These are phyloP conservation scores for Globomyces pollinis-pini DNA, from an alignment of 192 early-diverging fungal genomes.

Conservation along the genomic window DNA sequence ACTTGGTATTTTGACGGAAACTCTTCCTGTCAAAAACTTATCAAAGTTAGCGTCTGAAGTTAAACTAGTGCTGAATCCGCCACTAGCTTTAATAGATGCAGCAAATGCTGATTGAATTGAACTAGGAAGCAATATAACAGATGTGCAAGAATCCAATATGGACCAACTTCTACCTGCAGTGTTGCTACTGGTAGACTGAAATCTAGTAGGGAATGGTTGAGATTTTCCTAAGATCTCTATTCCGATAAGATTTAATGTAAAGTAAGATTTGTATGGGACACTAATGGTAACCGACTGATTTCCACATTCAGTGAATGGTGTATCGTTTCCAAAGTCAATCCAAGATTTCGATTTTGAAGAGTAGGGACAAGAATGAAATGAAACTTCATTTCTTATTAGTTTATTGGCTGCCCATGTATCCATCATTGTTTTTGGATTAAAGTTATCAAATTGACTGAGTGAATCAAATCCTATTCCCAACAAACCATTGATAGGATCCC, in stretches of 20 bases:
- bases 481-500: not conserved
- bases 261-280: slow-evolving; percentile 3
- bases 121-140: not conserved
- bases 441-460: not conserved
- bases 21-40: not conserved
- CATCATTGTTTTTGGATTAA: not conserved
- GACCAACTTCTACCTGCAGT: not conserved
- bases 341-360: not conserved
- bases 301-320: not conserved
- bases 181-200: not conserved
- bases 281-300: not conserved
- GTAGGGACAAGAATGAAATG: slow-evolving; percentile 1
- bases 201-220: not conserved
- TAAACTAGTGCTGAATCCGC: too few relatives aligned
- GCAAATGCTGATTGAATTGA: not conserved
- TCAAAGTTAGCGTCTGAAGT: too few relatives aligned
- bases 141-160: slow-evolving; percentile 7
- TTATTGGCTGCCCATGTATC: not conserved
- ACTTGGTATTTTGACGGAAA: not conserved
- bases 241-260: not conserved
- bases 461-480: not conserved
- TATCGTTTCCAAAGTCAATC: slow-evolving; percentile 8
- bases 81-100: not conserved
- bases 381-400: slow-evolving; percentile 5
- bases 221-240: not conserved